phyloP scores from a whole-genome alignment of 768 basidiomycete genomes.

The Lyophyllum atratum region DNA sequence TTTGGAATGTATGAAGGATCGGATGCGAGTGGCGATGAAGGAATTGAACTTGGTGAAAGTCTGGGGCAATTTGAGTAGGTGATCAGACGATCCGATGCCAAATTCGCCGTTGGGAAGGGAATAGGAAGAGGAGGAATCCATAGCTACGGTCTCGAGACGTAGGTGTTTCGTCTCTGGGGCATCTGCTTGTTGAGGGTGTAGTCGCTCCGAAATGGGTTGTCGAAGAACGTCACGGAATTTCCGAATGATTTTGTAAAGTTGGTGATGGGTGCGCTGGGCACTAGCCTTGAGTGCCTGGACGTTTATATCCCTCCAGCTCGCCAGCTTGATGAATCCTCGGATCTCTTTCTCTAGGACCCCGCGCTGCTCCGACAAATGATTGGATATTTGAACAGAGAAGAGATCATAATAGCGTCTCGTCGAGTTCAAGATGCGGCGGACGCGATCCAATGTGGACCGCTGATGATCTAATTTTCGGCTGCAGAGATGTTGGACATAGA shows the following conservation, averaged over 20 bases:
- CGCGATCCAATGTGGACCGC: slow-evolving; percentile 41
- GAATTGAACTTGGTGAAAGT: slow-evolving; percentile 53
- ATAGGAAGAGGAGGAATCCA: neutral
- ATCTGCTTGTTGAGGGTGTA: slow-evolving; percentile 38
- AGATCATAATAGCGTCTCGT: slow-evolving; percentile 66
- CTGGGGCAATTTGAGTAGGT: slow-evolving; percentile 48
- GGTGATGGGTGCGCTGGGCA: slow-evolving; percentile 86
- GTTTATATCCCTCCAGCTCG: slow-evolving; percentile 98
- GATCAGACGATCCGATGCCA: slow-evolving; percentile 22
- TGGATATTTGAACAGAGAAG: slow-evolving; percentile 49
- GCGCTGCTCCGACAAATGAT: slow-evolving; percentile 58
- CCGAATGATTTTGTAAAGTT: slow-evolving; percentile 86
- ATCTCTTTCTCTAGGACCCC: slow-evolving; percentile 76
- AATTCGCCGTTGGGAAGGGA: slow-evolving; percentile 18
- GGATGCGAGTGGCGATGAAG: slow-evolving; percentile 44
- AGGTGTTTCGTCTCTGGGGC: slow-evolving; percentile 33
- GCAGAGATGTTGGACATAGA: slow-evolving; percentile 43
- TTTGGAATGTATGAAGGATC: slow-evolving; percentile 39
- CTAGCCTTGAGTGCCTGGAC: slow-evolving; percentile 92
- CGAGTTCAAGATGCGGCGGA: slow-evolving; percentile 60
- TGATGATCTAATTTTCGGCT: slow-evolving; percentile 29
- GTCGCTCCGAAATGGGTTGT: slow-evolving; percentile 56
- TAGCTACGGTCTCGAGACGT: slow-evolving; percentile 4
- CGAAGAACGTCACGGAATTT: slow-evolving; percentile 92
- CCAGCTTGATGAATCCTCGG: slow-evolving; percentile 85